These are phyloP conservation scores for Amanita fuliginea DNA, from an alignment of 768 basidiomycete species.

Conservation along the genomic window DNA sequence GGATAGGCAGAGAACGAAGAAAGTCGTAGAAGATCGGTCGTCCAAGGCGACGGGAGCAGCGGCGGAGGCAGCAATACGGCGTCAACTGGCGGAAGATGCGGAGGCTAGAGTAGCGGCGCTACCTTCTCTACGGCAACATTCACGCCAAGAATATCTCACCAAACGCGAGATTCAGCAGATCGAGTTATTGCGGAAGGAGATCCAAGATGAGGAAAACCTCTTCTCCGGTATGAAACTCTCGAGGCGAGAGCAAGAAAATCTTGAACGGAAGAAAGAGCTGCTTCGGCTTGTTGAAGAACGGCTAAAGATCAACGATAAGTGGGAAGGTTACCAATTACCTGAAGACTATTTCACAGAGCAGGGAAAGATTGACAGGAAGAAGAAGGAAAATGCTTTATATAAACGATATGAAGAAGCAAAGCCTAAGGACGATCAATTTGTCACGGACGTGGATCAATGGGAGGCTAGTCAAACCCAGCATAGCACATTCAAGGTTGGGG, in stretches of 20 bases:
- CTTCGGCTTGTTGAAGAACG: slow-evolving; percentile 89
- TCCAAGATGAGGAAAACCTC: slow-evolving; percentile 86
- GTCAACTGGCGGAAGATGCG: slow-evolving; percentile 72
- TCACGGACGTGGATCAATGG: slow-evolving; percentile 97
- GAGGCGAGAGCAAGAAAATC: slow-evolving; percentile 67
- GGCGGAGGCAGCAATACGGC: slow-evolving; percentile 73
- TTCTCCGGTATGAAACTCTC: slow-evolving; percentile 89
- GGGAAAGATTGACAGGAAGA: slow-evolving; percentile 96
- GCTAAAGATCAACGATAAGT: slow-evolving; percentile 88
- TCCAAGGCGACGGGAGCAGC: slow-evolving; percentile 64
- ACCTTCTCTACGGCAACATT: slow-evolving; percentile 74
- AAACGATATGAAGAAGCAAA: slow-evolving; percentile 92
- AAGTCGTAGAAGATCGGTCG: slow-evolving; percentile 85
- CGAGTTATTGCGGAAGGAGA: slow-evolving; percentile 85
- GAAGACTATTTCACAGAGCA: slow-evolving; percentile 99
- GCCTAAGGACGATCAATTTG: slow-evolving; percentile 86
- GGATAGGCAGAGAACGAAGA: slow-evolving; percentile 81
- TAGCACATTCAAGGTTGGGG: slow-evolving; percentile 84
- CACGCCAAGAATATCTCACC: slow-evolving; percentile 90
- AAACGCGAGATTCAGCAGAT: slow-evolving; percentile 96
- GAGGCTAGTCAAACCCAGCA: slow-evolving; percentile 85
- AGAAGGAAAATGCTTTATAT: slow-evolving; percentile 86
- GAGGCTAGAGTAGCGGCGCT: slow-evolving; percentile 42
- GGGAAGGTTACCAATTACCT: slow-evolving; percentile 91
- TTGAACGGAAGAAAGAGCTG: slow-evolving; percentile 88